A percentile compares a stretch with the other conserved stretches of the same genome.
Evolutionary conservation across 306 rosid genomes (phyloP).

Genomic region (Fagus crenata): DNA sequence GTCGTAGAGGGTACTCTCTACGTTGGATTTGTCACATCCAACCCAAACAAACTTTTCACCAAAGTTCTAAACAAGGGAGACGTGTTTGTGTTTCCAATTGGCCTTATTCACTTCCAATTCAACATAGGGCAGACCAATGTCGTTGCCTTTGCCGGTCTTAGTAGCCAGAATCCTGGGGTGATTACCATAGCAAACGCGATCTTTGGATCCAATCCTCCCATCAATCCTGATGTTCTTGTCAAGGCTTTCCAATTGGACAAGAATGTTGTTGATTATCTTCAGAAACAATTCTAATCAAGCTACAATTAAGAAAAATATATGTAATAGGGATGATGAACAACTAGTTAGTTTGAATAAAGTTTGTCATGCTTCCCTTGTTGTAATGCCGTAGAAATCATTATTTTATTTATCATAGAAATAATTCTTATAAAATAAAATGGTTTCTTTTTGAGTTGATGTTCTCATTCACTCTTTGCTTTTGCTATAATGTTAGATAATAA

Average conservation of each 20-base stretch:
- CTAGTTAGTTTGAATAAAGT: not conserved
- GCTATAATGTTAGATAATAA: no score
- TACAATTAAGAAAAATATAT: not conserved
- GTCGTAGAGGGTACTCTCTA: not conserved
- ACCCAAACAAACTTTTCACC: not conserved
- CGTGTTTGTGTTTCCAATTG: not conserved
- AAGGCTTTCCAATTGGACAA: not conserved
- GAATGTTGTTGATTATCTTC: not conserved
- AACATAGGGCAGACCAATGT: not conserved
- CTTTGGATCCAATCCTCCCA: not conserved
- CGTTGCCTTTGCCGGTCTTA: not conserved
- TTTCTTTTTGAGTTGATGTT: no score
- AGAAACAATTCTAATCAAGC: not conserved
- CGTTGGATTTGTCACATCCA: not conserved
- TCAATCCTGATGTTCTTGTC: not conserved
- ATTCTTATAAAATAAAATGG: not conserved
- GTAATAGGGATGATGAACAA: not conserved
- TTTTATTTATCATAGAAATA: not conserved
- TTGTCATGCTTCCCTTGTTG: not conserved
- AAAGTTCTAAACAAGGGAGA: not conserved
- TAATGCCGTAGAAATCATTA: not conserved
- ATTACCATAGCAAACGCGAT: not conserved
- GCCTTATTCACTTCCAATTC: not conserved
- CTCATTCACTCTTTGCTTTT: no score
- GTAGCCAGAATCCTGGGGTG: not conserved